Conservation (phyloP, 2,329 filamentous ascomycete genomes). For the Colletotrichum liriopes region DNA sequence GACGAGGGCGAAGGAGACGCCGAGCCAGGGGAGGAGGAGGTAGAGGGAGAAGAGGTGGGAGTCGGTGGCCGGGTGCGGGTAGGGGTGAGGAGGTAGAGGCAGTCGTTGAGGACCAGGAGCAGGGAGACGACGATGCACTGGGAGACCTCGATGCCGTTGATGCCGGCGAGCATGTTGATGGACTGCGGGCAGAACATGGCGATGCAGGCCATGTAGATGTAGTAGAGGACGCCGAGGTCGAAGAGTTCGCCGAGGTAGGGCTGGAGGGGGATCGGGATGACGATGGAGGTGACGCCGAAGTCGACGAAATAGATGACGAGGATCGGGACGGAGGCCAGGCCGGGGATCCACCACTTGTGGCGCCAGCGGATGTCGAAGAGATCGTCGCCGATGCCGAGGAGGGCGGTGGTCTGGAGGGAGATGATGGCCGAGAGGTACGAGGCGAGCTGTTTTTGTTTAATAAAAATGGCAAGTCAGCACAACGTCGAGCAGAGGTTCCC, state of each 20-base stretch:
- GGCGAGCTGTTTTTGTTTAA: conserved; percentile 75
- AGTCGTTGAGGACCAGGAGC: conserved; percentile 88
- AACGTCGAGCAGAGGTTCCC: background rate
- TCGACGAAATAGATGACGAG: conserved; percentile 98
- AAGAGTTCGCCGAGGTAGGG: conserved; percentile 88
- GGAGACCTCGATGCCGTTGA: conserved; percentile 97
- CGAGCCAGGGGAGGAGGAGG: conserved; percentile 93
- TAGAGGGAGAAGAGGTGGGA: conserved; percentile 97
- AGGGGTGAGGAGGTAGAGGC: conserved; percentile 86
- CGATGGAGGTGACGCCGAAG: conserved; percentile 96
- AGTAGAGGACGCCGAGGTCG: conserved; percentile 88
- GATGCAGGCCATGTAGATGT: conserved; percentile 95
- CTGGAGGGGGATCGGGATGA: conserved; percentile 89
- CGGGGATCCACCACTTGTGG: conserved; percentile 98
- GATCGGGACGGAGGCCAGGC: conserved; percentile 92
- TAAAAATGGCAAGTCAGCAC: background rate
- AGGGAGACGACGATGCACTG: conserved; percentile 93
- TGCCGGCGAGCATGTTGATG: conserved; percentile 99
- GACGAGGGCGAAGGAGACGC: conserved; percentile 89
- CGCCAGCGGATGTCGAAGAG: conserved; percentile 98
- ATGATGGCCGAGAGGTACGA: conserved; percentile 96
- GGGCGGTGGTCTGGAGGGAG: conserved; percentile 89
- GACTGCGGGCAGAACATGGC: conserved; percentile 98
- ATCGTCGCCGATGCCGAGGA: conserved; percentile 95
- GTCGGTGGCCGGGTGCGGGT: conserved; percentile 94